Conservation (phyloP, 2,329 filamentous ascomycete species). For the Orbilia javanica region DNA sequence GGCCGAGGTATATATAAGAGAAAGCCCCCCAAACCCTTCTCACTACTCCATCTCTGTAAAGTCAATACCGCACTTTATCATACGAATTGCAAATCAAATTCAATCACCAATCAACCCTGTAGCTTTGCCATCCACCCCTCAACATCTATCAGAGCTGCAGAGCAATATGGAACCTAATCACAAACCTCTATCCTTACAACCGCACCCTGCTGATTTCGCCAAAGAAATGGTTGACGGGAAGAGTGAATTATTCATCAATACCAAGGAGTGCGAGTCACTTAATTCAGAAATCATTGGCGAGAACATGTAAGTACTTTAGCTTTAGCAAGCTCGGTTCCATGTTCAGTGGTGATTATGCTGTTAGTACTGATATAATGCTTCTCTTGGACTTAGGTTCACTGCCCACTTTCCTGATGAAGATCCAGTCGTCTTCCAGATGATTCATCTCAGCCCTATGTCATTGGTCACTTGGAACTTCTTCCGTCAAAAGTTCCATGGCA, state of each 20-base stretch:
- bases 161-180: not conserved
- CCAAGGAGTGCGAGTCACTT: slow-evolving; percentile 12
- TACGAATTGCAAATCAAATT: not conserved
- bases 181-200: not conserved
- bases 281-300: slow-evolving; percentile 33
- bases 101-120: no score
- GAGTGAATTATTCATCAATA: slow-evolving; percentile 24
- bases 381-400: slow-evolving; percentile 17
- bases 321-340: not conserved
- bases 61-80: not conserved
- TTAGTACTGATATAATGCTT: not conserved
- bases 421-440: slow-evolving; percentile 35
- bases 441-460: slow-evolving; percentile 25
- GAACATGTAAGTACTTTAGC: slow-evolving; percentile 26
- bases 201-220: slow-evolving; percentile 14
- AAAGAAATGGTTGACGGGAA: slow-evolving; percentile 30
- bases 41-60: not conserved
- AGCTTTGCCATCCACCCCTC: not conserved
- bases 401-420: slow-evolving; percentile 38
- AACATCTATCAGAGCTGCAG: not conserved
- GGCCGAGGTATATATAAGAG: not conserved
- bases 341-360: not conserved
- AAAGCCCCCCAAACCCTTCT: not conserved
- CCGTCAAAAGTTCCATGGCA: slow-evolving; percentile 32
- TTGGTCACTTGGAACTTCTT: slow-evolving; percentile 40